Conservation (phyloP, 352 stramenopile species). For the Pythium folliculosum region DNA sequence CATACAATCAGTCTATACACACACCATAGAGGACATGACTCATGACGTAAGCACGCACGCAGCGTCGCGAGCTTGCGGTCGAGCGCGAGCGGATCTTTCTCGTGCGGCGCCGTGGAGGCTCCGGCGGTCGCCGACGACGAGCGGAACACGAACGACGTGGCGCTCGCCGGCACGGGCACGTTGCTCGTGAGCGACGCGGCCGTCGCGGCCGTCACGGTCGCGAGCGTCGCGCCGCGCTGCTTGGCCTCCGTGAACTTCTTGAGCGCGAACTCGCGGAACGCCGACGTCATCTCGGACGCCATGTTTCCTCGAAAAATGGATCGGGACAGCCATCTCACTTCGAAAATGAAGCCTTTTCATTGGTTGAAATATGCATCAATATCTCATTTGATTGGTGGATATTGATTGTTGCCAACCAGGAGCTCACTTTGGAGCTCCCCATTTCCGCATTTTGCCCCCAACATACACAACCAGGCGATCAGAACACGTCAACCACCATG, state of each 20-base stretch:
- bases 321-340: constrained; percentile 3
- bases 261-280: constrained; percentile 70
- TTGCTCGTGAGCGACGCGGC: constrained; percentile 54
- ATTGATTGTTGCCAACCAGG: background rate
- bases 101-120: constrained; percentile 9
- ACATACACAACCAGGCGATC: too few relatives aligned
- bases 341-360: constrained; percentile 3
- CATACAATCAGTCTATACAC: background rate
- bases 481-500: constrained; percentile 38
- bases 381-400: too few relatives aligned
- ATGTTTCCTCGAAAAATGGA: constrained; percentile 29
- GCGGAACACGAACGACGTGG: constrained; percentile 43
- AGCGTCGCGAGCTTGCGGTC: constrained; percentile 39
- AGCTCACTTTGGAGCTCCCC: background rate
- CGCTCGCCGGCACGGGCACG: constrained; percentile 37
- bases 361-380: constrained; percentile 8
- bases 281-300: constrained; percentile 63
- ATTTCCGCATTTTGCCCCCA: background rate
- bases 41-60: constrained; percentile 22
- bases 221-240: constrained; percentile 60
- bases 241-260: constrained; percentile 77
- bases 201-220: constrained; percentile 47
- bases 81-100: constrained; percentile 35
- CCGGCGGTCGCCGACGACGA: constrained; percentile 8
- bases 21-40: background rate